Base-by-base conservation (phyloP, 805 yeast genomes). In the Starmerella apicola region DNA sequence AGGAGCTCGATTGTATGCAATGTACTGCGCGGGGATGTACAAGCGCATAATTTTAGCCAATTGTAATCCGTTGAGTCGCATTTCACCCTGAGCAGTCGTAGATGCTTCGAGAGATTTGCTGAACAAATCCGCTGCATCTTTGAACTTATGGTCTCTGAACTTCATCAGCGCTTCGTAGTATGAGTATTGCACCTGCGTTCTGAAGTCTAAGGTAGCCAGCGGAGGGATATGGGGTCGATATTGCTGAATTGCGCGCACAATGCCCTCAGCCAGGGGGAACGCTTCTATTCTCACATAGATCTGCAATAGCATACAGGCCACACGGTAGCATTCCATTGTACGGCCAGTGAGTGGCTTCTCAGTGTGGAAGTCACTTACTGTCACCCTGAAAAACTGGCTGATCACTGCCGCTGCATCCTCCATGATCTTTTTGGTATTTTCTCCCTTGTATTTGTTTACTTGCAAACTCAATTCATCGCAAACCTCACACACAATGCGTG, bases 211-310 rank as follows among this genome's bases (percentile, higher is more conserved):
- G 17, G 19, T 15, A 3, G 31, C 17, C 3, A 52, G 32, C 5
- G 51, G 46, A 6, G 54, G 47, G 15, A 50, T 31, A 12, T 30
- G 34, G 10, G 3, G 13, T 6, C 37, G 10, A 20, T 46, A 46
- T 24, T 41, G 42, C 1, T 24, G 26, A 10, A 49, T 31, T 3
- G 51, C 52, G 23, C 41, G 35, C 16, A 51, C 17, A 5, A 49
- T 41, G 3, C 54, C 55, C 8, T 47, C 49, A 12, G 53, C 54
- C 16, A 50, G 45, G 12, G 52, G 32, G 23, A 41, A 44, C 5
- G 50, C 52, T 12, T 42, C 34, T 37, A 52, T 40, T 8, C 39
- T 26, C 29, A 50, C 48, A 33, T 52, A 51, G 4, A 50, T 29
- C 3, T 45, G 33, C n/a, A 52, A 38, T 26, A 51, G 35, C 16